A percentile compares a stretch with the other conserved stretches of the same genome.
phyloP scores from a whole-genome alignment of 257 asterid species.

The Fraxinus anomala region DNA sequence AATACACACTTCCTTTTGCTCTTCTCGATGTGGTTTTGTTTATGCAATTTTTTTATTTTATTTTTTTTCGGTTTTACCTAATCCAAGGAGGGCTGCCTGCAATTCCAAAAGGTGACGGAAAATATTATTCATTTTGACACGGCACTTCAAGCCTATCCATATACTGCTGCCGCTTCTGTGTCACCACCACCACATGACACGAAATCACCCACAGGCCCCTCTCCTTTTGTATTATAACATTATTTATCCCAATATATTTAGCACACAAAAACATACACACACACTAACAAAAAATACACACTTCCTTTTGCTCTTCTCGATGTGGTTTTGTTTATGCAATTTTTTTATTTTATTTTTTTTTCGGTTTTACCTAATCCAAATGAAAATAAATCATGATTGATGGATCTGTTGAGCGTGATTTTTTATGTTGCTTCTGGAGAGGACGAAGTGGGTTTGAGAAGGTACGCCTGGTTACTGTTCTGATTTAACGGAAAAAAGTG shows the following conservation, averaged over 20 bases:
- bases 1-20: neutral
- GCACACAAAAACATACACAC: too few relatives aligned
- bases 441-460: slow-evolving; percentile 30
- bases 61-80: neutral
- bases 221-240: neutral
- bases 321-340: too few relatives aligned
- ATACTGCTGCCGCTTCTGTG: neutral
- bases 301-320: neutral
- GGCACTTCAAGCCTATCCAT: neutral
- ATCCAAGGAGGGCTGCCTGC: neutral
- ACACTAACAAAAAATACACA: neutral
- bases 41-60: neutral
- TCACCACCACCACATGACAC: neutral
- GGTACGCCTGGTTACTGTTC: slow-evolving; percentile 36
- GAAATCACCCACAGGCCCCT: neutral
- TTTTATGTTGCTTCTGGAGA: slow-evolving; percentile 33
- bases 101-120: neutral
- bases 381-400: neutral
- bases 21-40: too few relatives aligned
- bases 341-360: neutral
- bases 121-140: neutral
- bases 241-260: too few relatives aligned
- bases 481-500: slow-evolving; percentile 27
- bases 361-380: neutral
- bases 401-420: slow-evolving; percentile 28